Percentiles rank a stretch among this genome's conserved stretches.
Conservation (phyloP, 2,329 filamentous ascomycete species). For the Diaporthe velutina region DNA sequence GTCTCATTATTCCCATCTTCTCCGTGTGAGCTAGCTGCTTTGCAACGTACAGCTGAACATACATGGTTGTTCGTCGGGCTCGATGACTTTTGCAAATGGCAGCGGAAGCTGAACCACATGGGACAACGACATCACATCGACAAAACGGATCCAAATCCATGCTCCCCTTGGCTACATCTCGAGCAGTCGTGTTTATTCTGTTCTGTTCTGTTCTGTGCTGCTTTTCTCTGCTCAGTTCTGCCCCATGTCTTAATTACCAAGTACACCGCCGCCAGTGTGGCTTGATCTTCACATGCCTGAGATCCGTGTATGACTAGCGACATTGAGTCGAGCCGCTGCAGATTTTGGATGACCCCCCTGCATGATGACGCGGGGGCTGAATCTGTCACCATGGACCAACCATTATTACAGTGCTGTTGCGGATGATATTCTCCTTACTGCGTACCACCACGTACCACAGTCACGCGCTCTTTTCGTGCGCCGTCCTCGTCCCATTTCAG, state of each 20-base stretch:
- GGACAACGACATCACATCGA: background rate
- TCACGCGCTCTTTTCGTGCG: constrained; percentile 2
- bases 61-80: background rate
- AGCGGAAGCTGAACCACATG: background rate
- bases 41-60: background rate
- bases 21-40: background rate
- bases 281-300: constrained; percentile 39
- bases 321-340: background rate
- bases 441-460: background rate
- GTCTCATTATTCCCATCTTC: background rate
- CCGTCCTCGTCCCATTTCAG: background rate
- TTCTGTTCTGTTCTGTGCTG: background rate
- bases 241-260: background rate
- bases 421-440: background rate
- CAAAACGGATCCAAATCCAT: background rate
- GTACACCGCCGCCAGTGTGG: constrained; percentile 8
- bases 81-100: background rate
- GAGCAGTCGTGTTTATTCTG: background rate
- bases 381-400: background rate
- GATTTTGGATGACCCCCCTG: constrained; percentile 14
- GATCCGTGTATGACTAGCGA: constrained; percentile 1
- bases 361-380: constrained; percentile 29
- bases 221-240: background rate
- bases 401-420: background rate
- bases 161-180: background rate